Percentiles rank a stretch among this genome's conserved stretches.
Conservation (phyloP, 2,329 filamentous ascomycete species). For the Colletotrichum horii region DNA sequence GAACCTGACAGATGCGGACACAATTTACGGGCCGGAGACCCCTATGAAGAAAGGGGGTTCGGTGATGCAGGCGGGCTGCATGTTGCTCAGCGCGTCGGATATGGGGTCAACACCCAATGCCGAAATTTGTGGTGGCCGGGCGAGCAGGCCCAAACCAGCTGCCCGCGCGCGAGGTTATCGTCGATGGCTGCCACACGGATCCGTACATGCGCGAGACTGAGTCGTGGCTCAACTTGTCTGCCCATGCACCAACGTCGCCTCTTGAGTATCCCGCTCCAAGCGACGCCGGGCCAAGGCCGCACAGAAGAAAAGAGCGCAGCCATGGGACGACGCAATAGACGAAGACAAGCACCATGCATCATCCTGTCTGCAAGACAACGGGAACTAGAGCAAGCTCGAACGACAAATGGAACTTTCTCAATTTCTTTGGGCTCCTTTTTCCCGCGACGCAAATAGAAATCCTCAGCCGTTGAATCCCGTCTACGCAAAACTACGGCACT, state of each 20-base stretch:
- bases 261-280: slow-evolving; percentile 6
- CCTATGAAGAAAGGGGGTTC: neutral
- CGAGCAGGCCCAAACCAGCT: neutral
- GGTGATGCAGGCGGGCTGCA: neutral
- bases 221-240: neutral
- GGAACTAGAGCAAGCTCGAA: neutral
- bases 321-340: neutral
- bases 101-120: neutral
- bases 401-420: neutral
- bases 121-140: neutral
- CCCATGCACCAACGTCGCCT: neutral
- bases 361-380: slow-evolving; percentile 1
- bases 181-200: slow-evolving; percentile 1
- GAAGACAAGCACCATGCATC: slow-evolving; percentile 4
- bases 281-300: neutral
- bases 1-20: neutral
- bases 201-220: neutral
- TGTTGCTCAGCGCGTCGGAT: neutral
- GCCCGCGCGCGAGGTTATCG: slow-evolving; percentile 2
- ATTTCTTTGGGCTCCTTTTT: neutral
- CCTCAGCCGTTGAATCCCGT: neutral
- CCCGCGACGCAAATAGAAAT: neutral
- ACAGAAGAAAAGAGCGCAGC: neutral
- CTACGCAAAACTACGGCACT: neutral
- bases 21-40: neutral